phyloP scores from a whole-genome alignment of 1,139 yeast species.

The Protomyces inundatus region DNA sequence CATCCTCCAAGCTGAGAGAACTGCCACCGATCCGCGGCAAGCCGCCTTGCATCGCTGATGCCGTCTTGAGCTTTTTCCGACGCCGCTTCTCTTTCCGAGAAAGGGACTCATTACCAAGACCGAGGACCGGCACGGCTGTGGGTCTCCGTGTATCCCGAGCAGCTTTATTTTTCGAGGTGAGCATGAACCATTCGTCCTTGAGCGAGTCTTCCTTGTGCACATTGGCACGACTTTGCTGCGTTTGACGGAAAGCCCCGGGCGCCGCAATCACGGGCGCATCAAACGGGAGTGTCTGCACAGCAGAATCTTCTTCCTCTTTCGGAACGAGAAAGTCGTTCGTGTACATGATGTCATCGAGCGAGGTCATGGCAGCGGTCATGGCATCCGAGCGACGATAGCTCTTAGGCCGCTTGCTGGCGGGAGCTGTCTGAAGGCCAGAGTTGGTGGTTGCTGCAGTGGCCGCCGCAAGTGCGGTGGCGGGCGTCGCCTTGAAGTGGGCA shows the following conservation, averaged over 20 bases:
- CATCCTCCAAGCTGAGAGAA: constrained; percentile 10
- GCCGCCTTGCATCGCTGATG: constrained; percentile 4
- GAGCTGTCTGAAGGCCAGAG: not conserved
- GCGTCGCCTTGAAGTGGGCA: not conserved
- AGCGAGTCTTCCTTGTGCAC: constrained; percentile 14
- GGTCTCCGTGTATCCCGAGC: constrained; percentile 3
- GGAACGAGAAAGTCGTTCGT: constrained; percentile 14
- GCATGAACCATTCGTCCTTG: constrained; percentile 20
- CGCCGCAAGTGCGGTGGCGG: not conserved
- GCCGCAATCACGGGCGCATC: not conserved
- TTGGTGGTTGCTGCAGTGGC: not conserved
- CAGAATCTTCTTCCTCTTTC: not conserved
- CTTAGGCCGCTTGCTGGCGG: not conserved
- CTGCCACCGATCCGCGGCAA: constrained; percentile 1
- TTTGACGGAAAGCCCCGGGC: constrained; percentile 11
- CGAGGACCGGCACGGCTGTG: constrained; percentile 10
- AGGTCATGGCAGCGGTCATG: constrained; percentile 15
- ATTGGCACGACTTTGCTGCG: constrained; percentile 5
- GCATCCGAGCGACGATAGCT: constrained; percentile 8
- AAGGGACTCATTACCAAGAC: constrained; percentile 12
- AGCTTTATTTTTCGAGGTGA: constrained; percentile 10
- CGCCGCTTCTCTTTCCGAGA: constrained; percentile 17
- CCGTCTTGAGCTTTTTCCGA: constrained; percentile 17
- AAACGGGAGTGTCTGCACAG: not conserved
- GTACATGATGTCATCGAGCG: constrained; percentile 25